phyloP scores from a whole-genome alignment of 2,329 filamentous ascomycete genomes.

The Cytospora piceae region DNA sequence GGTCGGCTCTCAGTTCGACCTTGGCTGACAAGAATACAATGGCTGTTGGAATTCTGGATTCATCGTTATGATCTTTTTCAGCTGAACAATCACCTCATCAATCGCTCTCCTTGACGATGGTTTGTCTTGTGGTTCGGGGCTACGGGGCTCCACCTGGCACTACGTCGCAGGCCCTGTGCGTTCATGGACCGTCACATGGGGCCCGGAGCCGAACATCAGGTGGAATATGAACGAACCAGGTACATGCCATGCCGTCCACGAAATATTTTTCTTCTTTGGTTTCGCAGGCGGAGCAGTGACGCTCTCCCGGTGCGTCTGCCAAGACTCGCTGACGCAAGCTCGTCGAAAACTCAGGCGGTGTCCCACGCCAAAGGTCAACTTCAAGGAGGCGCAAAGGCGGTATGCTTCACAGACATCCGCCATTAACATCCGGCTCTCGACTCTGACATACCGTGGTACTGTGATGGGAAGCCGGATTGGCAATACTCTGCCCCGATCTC shows the following conservation, averaged over 20 bases:
- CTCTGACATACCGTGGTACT: too few relatives aligned
- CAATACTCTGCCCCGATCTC: too few relatives aligned
- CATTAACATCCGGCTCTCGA: neutral
- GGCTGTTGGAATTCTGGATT: neutral
- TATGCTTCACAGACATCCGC: neutral
- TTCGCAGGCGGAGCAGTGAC: too few relatives aligned
- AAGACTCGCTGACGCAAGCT: neutral
- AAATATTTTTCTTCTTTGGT: neutral
- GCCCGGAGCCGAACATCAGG: neutral
- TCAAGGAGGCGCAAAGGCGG: neutral
- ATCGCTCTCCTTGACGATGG: neutral
- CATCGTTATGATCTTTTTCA: neutral
- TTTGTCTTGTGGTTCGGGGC: too few relatives aligned
- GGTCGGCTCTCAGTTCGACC: neutral
- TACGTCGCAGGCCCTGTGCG: too few relatives aligned
- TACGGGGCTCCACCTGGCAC: too few relatives aligned
- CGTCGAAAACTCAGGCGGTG: neutral
- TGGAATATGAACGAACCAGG: neutral
- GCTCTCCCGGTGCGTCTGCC: neutral
- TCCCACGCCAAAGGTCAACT: neutral
- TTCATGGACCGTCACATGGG: neutral
- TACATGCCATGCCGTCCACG: neutral
- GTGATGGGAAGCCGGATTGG: too few relatives aligned
- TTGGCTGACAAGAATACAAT: neutral
- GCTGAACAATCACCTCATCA: neutral